These are phyloP conservation scores for Candida rishiriensis DNA, from an alignment of 805 yeast genomes.

Conservation along the genomic window DNA sequence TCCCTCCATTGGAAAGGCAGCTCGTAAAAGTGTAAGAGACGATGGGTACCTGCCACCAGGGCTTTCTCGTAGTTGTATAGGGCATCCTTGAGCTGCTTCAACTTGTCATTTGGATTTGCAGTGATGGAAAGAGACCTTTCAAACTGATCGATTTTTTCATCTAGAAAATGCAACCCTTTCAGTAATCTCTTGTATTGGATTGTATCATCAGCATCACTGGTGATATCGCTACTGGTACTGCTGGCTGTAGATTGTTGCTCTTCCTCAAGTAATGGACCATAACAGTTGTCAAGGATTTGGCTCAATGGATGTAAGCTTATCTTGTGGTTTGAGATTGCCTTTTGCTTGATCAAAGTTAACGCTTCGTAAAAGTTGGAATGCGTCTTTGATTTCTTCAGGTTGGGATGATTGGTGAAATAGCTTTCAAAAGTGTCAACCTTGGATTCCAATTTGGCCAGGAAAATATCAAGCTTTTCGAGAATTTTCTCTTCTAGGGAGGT, in stretches of 20 bases:
- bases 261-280: slow-evolving; percentile 18
- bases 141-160: slow-evolving; percentile 37
- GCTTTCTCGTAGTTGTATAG: slow-evolving; percentile 47
- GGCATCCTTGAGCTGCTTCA: slow-evolving; percentile 29
- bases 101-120: slow-evolving; percentile 23
- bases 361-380: slow-evolving; percentile 23
- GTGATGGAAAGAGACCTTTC: slow-evolving; percentile 31
- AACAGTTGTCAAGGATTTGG: slow-evolving; percentile 27
- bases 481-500: slow-evolving; percentile 25
- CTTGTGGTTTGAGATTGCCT: slow-evolving; percentile 21
- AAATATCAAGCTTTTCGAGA: slow-evolving; percentile 25
- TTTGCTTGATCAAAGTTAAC: slow-evolving; percentile 18
- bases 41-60: slow-evolving; percentile 33
- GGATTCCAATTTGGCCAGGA: slow-evolving; percentile 25
- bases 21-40: slow-evolving; percentile 75
- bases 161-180: slow-evolving; percentile 34
- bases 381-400: slow-evolving; percentile 10
- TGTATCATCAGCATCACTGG: slow-evolving; percentile 12
- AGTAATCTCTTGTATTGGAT: slow-evolving; percentile 29
- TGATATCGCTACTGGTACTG: neutral
- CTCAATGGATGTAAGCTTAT: slow-evolving; percentile 24
- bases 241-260: slow-evolving; percentile 1
- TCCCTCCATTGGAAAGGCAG: slow-evolving; percentile 92
- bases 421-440: slow-evolving; percentile 26
- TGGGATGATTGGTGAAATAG: slow-evolving; percentile 19